A percentile compares a stretch with the other conserved stretches of the same genome.
phyloP scores from a whole-genome alignment of 305 asterid genomes.

The Fraxinus floribunda region DNA sequence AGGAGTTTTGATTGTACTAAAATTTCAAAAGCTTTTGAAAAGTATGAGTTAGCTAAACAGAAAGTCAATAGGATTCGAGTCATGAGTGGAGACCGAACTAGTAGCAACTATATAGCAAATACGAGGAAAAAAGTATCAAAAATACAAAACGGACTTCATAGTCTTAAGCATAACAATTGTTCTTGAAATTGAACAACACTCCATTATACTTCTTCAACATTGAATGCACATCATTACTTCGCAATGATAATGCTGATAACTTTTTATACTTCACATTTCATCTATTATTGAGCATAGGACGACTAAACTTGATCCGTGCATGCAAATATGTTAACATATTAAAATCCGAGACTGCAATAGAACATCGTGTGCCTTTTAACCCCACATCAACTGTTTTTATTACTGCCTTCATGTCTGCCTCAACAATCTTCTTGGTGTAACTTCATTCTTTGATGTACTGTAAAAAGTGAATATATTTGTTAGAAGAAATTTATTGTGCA shows the following conservation, averaged over 20 bases:
- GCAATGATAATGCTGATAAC: conserved; percentile 35
- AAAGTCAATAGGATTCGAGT: background rate
- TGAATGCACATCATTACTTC: conserved; percentile 38
- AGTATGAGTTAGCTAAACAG: background rate
- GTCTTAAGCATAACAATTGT: background rate
- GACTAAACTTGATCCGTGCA: conserved; percentile 5
- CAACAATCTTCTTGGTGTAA: conserved; percentile 20
- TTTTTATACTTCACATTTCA: background rate
- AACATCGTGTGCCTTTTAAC: background rate
- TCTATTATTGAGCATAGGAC: background rate
- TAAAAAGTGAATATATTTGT: background rate
- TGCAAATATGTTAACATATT: conserved; percentile 4
- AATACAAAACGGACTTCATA: background rate
- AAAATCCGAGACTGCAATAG: background rate
- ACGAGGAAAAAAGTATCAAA: background rate
- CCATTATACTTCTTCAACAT: conserved; percentile 10
- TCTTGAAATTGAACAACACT: background rate
- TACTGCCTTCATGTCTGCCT: conserved; percentile 23
- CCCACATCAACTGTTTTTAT: background rate
- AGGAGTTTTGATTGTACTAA: background rate
- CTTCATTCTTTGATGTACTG: conserved; percentile 44
- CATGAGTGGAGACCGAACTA: background rate
- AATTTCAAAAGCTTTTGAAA: background rate
- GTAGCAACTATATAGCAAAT: background rate
- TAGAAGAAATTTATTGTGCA: conserved; percentile 7